Conservation (phyloP, 352 stramenopile genomes). For the Blastocystis sp. region DNA sequence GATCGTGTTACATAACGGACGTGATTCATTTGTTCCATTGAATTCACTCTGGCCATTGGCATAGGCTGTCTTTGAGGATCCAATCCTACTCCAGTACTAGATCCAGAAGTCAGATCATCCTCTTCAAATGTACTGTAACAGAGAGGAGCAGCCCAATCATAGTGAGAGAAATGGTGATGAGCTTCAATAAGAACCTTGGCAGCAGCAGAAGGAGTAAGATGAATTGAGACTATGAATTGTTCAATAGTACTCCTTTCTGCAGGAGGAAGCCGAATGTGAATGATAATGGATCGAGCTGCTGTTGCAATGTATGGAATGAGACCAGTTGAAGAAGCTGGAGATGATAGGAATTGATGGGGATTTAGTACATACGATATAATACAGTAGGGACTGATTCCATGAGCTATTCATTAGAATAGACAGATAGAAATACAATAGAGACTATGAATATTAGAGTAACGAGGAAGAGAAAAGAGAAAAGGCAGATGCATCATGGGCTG, state of each 20-base stretch:
- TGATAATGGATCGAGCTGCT: not conserved
- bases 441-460: not conserved
- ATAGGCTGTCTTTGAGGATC: too few relatives aligned
- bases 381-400: not conserved
- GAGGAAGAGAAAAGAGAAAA: not conserved
- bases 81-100: too few relatives aligned
- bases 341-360: not conserved
- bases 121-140: too few relatives aligned
- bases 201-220: not conserved
- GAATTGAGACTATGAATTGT: not conserved
- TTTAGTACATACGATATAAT: not conserved
- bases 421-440: not conserved
- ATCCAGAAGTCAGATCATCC: too few relatives aligned
- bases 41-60: too few relatives aligned
- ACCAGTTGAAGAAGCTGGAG: not conserved
- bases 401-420: not conserved
- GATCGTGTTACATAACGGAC: too few relatives aligned
- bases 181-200: not conserved
- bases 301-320: not conserved
- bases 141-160: too few relatives aligned
- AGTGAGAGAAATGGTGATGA: not conserved
- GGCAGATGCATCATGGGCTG: not conserved
- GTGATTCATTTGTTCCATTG: too few relatives aligned
- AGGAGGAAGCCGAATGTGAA: not conserved
- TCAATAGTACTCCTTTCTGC: not conserved